Percentiles rank a stretch among this genome's conserved stretches.
Evolutionary conservation across 2,329 filamentous ascomycete genomes (phyloP).

Genomic region (Chaetomiaceae sp.): DNA sequence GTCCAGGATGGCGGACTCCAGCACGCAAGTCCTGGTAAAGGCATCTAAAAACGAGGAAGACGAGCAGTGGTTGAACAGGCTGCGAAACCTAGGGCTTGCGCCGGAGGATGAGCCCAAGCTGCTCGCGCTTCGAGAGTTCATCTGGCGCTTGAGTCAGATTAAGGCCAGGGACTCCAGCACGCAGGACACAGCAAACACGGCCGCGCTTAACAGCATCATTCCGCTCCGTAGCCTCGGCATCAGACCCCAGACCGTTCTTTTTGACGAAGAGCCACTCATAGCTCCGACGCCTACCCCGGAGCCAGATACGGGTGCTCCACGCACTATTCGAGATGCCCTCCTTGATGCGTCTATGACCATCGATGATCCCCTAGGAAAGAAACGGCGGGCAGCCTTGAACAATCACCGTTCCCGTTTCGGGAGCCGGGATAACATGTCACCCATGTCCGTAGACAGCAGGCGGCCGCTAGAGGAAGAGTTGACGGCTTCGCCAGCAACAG

Average conservation of each 20-base stretch:
- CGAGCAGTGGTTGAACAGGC: slow-evolving; percentile 80
- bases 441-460: slow-evolving; percentile 33
- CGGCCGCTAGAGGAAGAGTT: slow-evolving; percentile 26
- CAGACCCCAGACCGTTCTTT: slow-evolving; percentile 83
- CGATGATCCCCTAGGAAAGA: slow-evolving; percentile 57
- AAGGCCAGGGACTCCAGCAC: slow-evolving; percentile 48
- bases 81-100: slow-evolving; percentile 77
- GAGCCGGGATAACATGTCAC: slow-evolving; percentile 32
- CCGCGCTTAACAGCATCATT: slow-evolving; percentile 63
- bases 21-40: slow-evolving; percentile 53
- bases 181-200: slow-evolving; percentile 26
- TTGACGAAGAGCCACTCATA: slow-evolving; percentile 65
- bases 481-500: slow-evolving; percentile 23
- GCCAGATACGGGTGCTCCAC: slow-evolving; percentile 42
- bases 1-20: slow-evolving; percentile 48
- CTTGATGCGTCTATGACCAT: slow-evolving; percentile 88
- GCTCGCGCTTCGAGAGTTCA: slow-evolving; percentile 78
- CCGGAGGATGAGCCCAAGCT: slow-evolving; percentile 86
- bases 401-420: slow-evolving; percentile 42
- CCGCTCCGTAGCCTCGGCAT: slow-evolving; percentile 69
- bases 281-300: slow-evolving; percentile 31
- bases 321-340: slow-evolving; percentile 84
- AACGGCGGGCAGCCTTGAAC: slow-evolving; percentile 46
- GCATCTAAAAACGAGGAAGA: slow-evolving; percentile 82
- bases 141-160: slow-evolving; percentile 76